Evolutionary conservation across 2,329 filamentous ascomycete genomes (phyloP).

Genomic region (Aspergillus sp.): DNA sequence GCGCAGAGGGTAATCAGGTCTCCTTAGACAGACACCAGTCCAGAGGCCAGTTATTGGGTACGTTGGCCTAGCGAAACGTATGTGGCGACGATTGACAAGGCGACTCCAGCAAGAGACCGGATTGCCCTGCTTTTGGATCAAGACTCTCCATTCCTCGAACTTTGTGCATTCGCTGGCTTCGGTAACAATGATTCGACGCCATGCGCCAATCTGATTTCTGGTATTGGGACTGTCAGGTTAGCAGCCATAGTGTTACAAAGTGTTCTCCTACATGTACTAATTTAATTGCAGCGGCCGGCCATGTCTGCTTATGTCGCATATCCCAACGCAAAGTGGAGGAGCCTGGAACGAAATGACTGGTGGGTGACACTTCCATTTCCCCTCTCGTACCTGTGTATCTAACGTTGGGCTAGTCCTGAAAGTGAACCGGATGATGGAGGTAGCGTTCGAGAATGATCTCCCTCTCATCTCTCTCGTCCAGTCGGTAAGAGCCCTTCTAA

Average conservation of each 20-base stretch:
- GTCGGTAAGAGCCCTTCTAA: background rate
- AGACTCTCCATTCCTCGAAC: constrained; percentile 42
- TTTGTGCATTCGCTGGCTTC: constrained; percentile 39
- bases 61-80: background rate
- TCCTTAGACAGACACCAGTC: constrained; percentile 29
- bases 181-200: constrained; percentile 34
- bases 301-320: constrained; percentile 40
- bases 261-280: background rate
- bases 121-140: constrained; percentile 38
- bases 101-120: constrained; percentile 36
- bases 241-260: background rate
- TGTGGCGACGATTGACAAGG: background rate
- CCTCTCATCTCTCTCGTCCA: background rate
- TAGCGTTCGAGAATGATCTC: background rate
- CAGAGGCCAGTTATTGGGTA: constrained; percentile 30
- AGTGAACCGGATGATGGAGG: background rate
- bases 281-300: constrained; percentile 18
- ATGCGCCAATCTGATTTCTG: constrained; percentile 38
- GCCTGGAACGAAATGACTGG: constrained; percentile 46
- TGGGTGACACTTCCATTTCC: background rate
- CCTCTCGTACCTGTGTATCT: too few relatives aligned
- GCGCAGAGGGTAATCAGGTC: constrained; percentile 28
- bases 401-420: background rate
- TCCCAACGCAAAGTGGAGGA: constrained; percentile 43
- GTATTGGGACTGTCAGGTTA: constrained; percentile 36